Evolutionary conservation across 768 basidiomycete genomes (phyloP), one percentile per base, ranked within the genome.

Genomic region (Tephrocybe sp.): DNA sequence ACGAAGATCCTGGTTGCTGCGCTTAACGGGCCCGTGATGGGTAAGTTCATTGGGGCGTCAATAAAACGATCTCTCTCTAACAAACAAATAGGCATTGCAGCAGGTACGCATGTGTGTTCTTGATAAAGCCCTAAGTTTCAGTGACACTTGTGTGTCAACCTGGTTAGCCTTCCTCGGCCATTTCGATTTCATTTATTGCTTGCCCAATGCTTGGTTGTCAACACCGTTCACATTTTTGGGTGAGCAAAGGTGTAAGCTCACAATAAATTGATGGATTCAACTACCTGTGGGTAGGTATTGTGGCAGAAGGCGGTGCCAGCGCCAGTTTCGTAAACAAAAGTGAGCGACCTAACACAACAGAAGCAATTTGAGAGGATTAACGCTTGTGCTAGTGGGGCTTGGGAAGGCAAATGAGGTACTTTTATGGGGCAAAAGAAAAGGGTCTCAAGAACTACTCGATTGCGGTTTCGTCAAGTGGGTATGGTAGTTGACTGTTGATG

Each of bases 1-100:
- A 73, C 71, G 47, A 89, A 89, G 62, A 68, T 88, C 13, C 70
- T 88, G 15, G 78, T 88, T 11, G 85, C 84, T 11, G 86, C 83
- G 1, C 55, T 88, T 18, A 86, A 89, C 54, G 87, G 87, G 0
- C 86, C 87, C 15, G 86, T 84, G 4, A 80, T 89, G 77, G 87
- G 85, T 84, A 62, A 24, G 19, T 23, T 29, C 4, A 10, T 23
- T 42, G 16, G 39, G 1, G n/a, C 19, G 23, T 24, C 27, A 13
- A 21, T 29, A 33, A n/a, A n/a, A n/a, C n/a, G n/a, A n/a, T n/a
- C n/a, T n/a, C n/a, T n/a, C n/a, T n/a, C n/a, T n/a, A n/a, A 29
- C 41, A 12, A 7, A 30, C 7, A 12, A 34, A 10, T 18, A 86
- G 84, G 84, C 15, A 86, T 86, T 40, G 78, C 82, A 31, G 83